phyloP scores from a whole-genome alignment of 2,329 filamentous ascomycete genomes.

The Ophiocordyceps unilateralis region DNA sequence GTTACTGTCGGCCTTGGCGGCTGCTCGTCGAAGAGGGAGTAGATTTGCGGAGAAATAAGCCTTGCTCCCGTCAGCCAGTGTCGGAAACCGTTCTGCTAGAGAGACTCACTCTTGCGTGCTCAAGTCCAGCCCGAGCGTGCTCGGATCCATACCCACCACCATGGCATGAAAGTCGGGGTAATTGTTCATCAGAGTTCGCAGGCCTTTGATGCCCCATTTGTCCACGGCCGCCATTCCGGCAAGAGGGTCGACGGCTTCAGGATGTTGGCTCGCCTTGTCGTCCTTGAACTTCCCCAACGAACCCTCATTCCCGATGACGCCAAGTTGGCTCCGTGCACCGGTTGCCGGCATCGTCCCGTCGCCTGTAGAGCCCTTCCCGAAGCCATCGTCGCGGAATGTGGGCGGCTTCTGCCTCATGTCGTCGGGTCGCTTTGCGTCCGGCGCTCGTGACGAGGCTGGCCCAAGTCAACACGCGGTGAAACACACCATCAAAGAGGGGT shows the following conservation, averaged over 20 bases:
- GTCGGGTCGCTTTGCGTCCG: conserved; percentile 19
- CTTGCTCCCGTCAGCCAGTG: conserved; percentile 16
- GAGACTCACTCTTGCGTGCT: conserved; percentile 35
- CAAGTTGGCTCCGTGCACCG: conserved; percentile 23
- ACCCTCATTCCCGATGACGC: conserved; percentile 29
- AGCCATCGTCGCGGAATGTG: conserved; percentile 25
- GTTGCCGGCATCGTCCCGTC: conserved; percentile 15
- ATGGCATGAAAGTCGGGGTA: conserved; percentile 45
- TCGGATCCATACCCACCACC: conserved; percentile 41
- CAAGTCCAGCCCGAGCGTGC: conserved; percentile 38
- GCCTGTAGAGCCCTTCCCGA: conserved; percentile 14
- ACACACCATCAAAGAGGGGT: not conserved
- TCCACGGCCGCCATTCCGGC: conserved; percentile 44
- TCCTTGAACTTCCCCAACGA: conserved; percentile 23
- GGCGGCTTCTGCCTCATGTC: conserved; percentile 27
- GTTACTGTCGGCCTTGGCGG: conserved; percentile 37
- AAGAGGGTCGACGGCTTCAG: conserved; percentile 37
- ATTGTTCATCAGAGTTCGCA: conserved; percentile 45
- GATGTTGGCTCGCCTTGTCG: conserved; percentile 19
- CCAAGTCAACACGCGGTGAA: conserved; percentile 6
- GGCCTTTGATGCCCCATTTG: conserved; percentile 47
- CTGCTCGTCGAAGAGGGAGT: conserved; percentile 43
- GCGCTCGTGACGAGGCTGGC: conserved; percentile 19
- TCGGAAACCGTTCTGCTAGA: not conserved
- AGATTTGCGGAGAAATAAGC: conserved; percentile 39